Base-by-base conservation (phyloP, 441 rosid genomes). In the Eutrema salsugineum region DNA sequence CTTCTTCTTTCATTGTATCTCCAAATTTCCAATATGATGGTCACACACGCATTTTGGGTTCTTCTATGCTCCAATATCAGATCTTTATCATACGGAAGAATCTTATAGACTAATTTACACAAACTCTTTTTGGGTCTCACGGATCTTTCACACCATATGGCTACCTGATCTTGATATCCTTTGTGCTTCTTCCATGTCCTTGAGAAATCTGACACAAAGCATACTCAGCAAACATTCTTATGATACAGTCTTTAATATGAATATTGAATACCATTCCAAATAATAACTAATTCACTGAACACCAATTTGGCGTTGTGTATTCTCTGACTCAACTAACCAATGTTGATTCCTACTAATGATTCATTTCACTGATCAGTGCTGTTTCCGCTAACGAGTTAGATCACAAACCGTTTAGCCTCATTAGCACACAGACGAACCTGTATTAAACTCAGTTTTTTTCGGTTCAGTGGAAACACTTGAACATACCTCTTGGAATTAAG, bases 101-200 rank as follows among this genome's bases (percentile, higher is more conserved):
- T 15, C 66, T 72, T 64, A 14, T 48, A 72, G 77, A 55, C 43
- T 38, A 68, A 68, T 68, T 68, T 75, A 57, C 75, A 75, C 32
- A 68, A n/a, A 6, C 70, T 46, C 53, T 11, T 35, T 36, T 14
- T n/a, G n/a, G n/a, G 15, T 33, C 16, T n/a, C n/a, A n/a, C n/a
- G n/a, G n/a, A 17, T 19, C 30, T 32, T 81, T 87, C 83, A 91
- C 71, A 88, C 84, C 50, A 83, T 77, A 59, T 58, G 85, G 75
- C 80, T 63, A 80, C 87, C 91, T 75, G 87, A 81, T 59, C 85
- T 87, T 65, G 91, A 81, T 71, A 88, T 79, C 79, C 93, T 84
- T 71, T 90, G 97, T 47, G 97, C 98, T 75, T 90, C 98, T 82
- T 90, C 99, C 24, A 92, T 83, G 81, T 94, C 96, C 84, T 85